These are phyloP conservation scores for Talaromyces liani DNA, from an alignment of 495 filamentous ascomycete genomes.

Conservation along the genomic window DNA sequence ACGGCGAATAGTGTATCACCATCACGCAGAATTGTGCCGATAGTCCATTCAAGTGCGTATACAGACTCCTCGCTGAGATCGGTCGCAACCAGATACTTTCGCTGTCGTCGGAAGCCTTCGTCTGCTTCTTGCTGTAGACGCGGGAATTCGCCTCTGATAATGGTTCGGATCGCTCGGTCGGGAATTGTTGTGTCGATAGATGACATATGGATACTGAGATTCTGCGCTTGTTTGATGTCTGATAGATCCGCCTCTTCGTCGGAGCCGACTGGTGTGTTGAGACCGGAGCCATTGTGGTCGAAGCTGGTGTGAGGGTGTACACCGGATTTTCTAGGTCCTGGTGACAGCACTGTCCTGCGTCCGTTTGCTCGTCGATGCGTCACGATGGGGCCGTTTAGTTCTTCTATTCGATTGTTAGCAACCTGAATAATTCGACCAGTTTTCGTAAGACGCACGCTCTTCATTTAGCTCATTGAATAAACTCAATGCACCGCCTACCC, in stretches of 20 bases:
- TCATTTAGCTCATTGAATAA: constrained; percentile 66
- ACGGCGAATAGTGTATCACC: constrained; percentile 91
- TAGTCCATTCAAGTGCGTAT: constrained; percentile 93
- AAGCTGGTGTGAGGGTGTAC: constrained; percentile 80
- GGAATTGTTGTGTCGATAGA: constrained; percentile 65
- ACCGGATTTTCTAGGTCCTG: constrained; percentile 43
- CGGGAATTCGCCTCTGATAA: constrained; percentile 78
- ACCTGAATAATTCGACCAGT: neutral
- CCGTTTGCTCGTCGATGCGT: constrained; percentile 9
- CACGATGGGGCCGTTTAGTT: constrained; percentile 5
- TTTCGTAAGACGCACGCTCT: constrained; percentile 53
- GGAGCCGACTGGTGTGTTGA: constrained; percentile 72
- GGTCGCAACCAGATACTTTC: constrained; percentile 88
- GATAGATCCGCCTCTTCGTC: constrained; percentile 78
- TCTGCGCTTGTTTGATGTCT: constrained; percentile 81
- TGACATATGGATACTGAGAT: constrained; percentile 70
- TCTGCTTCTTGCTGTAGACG: constrained; percentile 68
- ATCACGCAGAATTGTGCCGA: constrained; percentile 89
- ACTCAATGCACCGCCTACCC: constrained; percentile 37
- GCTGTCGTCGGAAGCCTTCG: constrained; percentile 60
- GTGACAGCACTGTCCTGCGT: constrained; percentile 7
- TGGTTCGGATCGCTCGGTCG: constrained; percentile 76
- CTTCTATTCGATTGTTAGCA: neutral
- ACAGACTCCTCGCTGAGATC: constrained; percentile 90
- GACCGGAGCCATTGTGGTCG: constrained; percentile 59